Evolutionary conservation across 2,329 filamentous ascomycete genomes (phyloP).

Genomic region (Fusarium odoratissimum): DNA sequence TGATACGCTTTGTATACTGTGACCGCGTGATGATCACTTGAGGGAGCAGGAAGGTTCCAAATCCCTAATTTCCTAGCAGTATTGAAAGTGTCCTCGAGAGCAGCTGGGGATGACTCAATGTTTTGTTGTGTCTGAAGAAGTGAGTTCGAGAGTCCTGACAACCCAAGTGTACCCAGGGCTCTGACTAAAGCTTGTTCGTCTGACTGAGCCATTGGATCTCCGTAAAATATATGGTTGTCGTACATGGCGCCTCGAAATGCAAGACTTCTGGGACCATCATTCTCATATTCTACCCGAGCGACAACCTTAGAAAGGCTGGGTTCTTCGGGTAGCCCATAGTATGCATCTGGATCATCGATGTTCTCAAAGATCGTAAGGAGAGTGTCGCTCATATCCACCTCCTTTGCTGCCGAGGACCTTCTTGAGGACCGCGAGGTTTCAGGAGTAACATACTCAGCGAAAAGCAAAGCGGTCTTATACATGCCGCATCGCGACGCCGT

Average conservation of each 20-base stretch:
- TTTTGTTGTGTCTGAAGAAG: constrained; percentile 76
- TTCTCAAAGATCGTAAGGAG: constrained; percentile 88
- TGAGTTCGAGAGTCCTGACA: constrained; percentile 87
- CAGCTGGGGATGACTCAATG: constrained; percentile 65
- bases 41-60: constrained; percentile 88
- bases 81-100: constrained; percentile 78
- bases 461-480: constrained; percentile 86
- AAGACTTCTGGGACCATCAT: constrained; percentile 85
- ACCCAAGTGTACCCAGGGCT: constrained; percentile 82
- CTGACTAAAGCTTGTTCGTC: constrained; percentile 79
- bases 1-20: constrained; percentile 86
- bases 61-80: constrained; percentile 86
- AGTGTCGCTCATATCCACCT: constrained; percentile 71
- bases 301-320: constrained; percentile 82
- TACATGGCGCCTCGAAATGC: constrained; percentile 92
- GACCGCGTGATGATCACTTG: constrained; percentile 71
- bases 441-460: constrained; percentile 78
- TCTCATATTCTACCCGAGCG: constrained; percentile 87
- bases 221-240: constrained; percentile 80
- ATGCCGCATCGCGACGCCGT: constrained; percentile 84
- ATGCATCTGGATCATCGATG: constrained; percentile 95
- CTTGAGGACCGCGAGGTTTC: constrained; percentile 69
- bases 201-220: constrained; percentile 63
- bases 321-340: constrained; percentile 88
- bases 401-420: constrained; percentile 70